Evolutionary conservation across 2,329 filamentous ascomycete genomes (phyloP).

Genomic region (Ilyonectria sp.): DNA sequence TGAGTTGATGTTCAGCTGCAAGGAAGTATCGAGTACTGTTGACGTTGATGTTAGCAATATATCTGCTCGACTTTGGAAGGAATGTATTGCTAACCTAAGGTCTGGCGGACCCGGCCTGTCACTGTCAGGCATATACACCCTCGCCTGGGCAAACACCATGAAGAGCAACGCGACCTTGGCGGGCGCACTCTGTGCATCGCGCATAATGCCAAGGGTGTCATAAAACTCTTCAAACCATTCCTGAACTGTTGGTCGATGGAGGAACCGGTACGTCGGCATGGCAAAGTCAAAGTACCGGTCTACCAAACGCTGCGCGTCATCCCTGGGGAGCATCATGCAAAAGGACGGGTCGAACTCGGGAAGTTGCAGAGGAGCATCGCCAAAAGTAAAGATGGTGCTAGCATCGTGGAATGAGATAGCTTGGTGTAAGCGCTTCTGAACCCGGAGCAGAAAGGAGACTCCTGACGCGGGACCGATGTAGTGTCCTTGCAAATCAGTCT

Average conservation of each 20-base stretch:
- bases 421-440: constrained; percentile 50
- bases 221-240: constrained; percentile 62
- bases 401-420: constrained; percentile 42
- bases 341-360: constrained; percentile 54
- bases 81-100: constrained; percentile 33
- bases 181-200: constrained; percentile 38
- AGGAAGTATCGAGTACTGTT: constrained; percentile 43
- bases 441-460: constrained; percentile 49
- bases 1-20: constrained; percentile 55
- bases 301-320: constrained; percentile 55
- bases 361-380: constrained; percentile 62
- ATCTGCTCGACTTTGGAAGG: rapidly evolving
- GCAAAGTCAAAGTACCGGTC: constrained; percentile 70
- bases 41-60: neutral
- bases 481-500: constrained; percentile 51
- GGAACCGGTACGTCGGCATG: constrained; percentile 69
- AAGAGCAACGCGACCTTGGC: constrained; percentile 62
- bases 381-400: constrained; percentile 63
- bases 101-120: constrained; percentile 46
- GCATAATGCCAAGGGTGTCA: constrained; percentile 50
- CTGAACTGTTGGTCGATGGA: constrained; percentile 67
- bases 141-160: constrained; percentile 66
- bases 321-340: constrained; percentile 58
- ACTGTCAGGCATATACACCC: constrained; percentile 55
- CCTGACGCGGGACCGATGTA: constrained; percentile 53